phyloP scores from a whole-genome alignment of 495 filamentous ascomycete genomes.

The Trichoderma orchidacearum region DNA sequence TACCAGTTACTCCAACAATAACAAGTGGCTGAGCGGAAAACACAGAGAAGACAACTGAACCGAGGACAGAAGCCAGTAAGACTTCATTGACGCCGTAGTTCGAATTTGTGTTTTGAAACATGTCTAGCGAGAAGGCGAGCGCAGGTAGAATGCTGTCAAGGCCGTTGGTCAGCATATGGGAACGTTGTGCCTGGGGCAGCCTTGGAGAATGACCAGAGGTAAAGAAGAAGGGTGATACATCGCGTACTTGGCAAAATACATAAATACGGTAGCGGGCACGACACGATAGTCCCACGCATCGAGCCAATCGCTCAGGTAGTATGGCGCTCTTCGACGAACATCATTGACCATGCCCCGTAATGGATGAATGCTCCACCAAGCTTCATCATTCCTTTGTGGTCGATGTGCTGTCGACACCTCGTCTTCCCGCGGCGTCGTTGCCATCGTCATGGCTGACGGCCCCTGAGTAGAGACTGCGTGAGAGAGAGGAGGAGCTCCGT shows the following conservation, averaged over 20 bases:
- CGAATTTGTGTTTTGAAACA: conserved; percentile 68
- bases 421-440: neutral
- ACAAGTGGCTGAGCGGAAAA: conserved; percentile 68
- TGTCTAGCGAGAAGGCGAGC: conserved; percentile 72
- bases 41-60: conserved; percentile 61
- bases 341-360: conserved; percentile 64
- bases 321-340: conserved; percentile 56
- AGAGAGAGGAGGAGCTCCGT: neutral
- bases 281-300: conserved; percentile 82
- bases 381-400: neutral
- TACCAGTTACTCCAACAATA: conserved; percentile 82
- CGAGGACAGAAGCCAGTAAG: conserved; percentile 63
- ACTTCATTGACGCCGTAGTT: conserved; percentile 80
- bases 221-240: neutral
- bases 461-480: neutral
- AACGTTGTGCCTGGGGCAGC: neutral
- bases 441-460: neutral
- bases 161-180: conserved; percentile 7
- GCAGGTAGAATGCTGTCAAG: conserved; percentile 59
- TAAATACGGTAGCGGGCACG: conserved; percentile 69
- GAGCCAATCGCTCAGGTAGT: conserved; percentile 63
- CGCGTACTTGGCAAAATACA: conserved; percentile 79
- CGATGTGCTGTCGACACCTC: neutral
- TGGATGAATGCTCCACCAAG: conserved; percentile 48
- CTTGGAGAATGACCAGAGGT: neutral